Conservation (phyloP, 192 early-diverging fungal species). For the Rhizoclosmatium sp. region DNA sequence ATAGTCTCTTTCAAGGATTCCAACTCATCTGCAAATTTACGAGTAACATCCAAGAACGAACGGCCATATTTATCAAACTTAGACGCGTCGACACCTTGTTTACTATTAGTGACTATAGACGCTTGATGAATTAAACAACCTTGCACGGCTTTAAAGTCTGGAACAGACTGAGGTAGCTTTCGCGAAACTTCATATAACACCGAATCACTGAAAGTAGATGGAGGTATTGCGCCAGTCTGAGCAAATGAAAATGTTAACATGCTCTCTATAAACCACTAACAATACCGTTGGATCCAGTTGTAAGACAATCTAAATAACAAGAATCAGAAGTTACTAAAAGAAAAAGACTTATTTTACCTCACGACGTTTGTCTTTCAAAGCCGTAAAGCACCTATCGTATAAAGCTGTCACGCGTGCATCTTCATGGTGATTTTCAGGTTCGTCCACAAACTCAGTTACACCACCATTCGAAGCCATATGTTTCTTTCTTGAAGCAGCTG, state of each 20-base stretch:
- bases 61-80: conserved; percentile 13
- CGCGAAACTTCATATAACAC: conserved; percentile 23
- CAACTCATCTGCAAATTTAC: conserved; percentile 21
- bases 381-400: not conserved
- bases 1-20: conserved; percentile 6
- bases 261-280: not conserved
- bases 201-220: conserved; percentile 1
- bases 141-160: conserved; percentile 14
- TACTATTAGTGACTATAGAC: too few relatives aligned
- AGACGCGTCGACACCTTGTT: conserved; percentile 5
- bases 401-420: not conserved
- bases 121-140: too few relatives aligned
- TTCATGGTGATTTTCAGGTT: not conserved
- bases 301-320: not conserved
- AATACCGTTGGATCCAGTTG: conserved; percentile 12
- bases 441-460: not conserved
- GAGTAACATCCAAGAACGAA: not conserved
- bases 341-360: not conserved
- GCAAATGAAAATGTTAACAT: not conserved
- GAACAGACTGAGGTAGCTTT: conserved; percentile 12
- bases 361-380: not conserved
- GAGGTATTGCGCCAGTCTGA: conserved; percentile 27
- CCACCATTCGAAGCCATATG: not conserved
- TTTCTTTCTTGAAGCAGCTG: not conserved
- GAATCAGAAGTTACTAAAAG: not conserved